Evolutionary conservation across 1,139 yeast genomes (phyloP).

Genomic region (Kodamaea sp.): DNA sequence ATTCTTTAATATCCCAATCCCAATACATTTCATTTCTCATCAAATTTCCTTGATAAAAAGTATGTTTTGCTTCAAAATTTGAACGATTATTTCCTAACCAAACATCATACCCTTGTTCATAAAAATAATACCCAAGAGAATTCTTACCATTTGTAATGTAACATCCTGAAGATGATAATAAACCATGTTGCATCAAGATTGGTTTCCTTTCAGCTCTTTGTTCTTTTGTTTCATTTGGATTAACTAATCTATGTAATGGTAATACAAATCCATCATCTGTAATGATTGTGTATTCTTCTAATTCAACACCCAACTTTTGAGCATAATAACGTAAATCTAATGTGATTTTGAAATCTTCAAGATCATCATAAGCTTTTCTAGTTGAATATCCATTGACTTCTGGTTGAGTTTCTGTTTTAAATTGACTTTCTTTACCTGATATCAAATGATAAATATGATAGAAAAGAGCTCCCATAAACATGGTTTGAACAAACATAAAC

Average conservation of each 20-base stretch:
- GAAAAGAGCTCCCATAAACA: slow-evolving; percentile 26
- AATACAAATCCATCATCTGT: slow-evolving; percentile 82
- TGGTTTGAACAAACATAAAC: slow-evolving; percentile 22
- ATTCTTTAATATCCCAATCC: slow-evolving; percentile 85
- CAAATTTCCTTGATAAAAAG: slow-evolving; percentile 31
- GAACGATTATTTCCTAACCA: slow-evolving; percentile 94
- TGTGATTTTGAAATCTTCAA: slow-evolving; percentile 26
- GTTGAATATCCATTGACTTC: slow-evolving; percentile 22
- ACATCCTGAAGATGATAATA: slow-evolving; percentile 83
- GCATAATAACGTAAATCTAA: slow-evolving; percentile 63
- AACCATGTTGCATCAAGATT: slow-evolving; percentile 75
- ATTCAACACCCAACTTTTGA: slow-evolving; percentile 52
- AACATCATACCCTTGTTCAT: slow-evolving; percentile 71
- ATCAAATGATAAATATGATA: slow-evolving; percentile 25
- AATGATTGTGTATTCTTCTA: slow-evolving; percentile 55
- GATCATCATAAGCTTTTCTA: slow-evolving; percentile 29
- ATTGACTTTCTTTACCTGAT: slow-evolving; percentile 21
- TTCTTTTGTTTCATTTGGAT: slow-evolving; percentile 41
- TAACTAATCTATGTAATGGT: slow-evolving; percentile 58
- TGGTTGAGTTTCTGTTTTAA: slow-evolving; percentile 11
- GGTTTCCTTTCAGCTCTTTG: slow-evolving; percentile 46
- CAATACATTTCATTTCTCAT: slow-evolving; percentile 53
- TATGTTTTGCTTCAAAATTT: slow-evolving; percentile 71
- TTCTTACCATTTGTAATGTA: slow-evolving; percentile 74
- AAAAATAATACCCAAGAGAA: slow-evolving; percentile 65